Evolutionary conservation across 306 rosid species (phyloP), one percentile per base, ranked within the genome.

Genomic region (Quercus parvula): DNA sequence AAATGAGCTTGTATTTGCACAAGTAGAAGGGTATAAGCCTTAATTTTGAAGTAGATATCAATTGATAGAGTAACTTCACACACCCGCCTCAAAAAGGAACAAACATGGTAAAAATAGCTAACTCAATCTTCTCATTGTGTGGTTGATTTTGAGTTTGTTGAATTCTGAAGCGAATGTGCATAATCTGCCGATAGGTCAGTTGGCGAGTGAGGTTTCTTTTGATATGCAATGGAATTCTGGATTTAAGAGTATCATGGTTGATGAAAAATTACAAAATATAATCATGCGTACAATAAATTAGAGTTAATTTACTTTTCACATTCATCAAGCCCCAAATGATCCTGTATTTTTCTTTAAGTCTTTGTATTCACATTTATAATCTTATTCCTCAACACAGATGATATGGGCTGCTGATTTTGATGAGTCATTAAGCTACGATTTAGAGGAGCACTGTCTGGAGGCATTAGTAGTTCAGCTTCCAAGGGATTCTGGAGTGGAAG

Each of bases 361-460:
- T 25, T 56, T 66, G 64, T 72, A 61, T 71, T 52, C 77, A 70
- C 49, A 69, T 69, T 82, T 78, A 46, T 71, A n/a, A 30, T 81
- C 74, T 67, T 85, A 58, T 41, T 83, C 28, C 44, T 75, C 22
- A 71, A 74, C 81, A 83, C 90, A 94, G 98, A 94, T 94, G 98
- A 92, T 94, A 89, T 94, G 98, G 98, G 97, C 98, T 19, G 92
- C 98, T 85, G 98, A 94, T 87, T 94, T 92, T 86, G 91, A 91
- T 85, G 96, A 91, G 85, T 90, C 94, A 66, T 67, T 84, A 80
- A 85, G 82, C 68, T 79, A 79, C 79, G 85, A 80, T 77, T 90
- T 94, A 70, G 92, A 89, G 78, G 87, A 82, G 75, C 88, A 81
- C 75, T 87, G 98, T 84, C 88, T 85, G 78, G 91, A 89, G 87